Evolutionary conservation across 2,329 filamentous ascomycete genomes (phyloP).

Genomic region (Cladobotryum mycophilum): DNA sequence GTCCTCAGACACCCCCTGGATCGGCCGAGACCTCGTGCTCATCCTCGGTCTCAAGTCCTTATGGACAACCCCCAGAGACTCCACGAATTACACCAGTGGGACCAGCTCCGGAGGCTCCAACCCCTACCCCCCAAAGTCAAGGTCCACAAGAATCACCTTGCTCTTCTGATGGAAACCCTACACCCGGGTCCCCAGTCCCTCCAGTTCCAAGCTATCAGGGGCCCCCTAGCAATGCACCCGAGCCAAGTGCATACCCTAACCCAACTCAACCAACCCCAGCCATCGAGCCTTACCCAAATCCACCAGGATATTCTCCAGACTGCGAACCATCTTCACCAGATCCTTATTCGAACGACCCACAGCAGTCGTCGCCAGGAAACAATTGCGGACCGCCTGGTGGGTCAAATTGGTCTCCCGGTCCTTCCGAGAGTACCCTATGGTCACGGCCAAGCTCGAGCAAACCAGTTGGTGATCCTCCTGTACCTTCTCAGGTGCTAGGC

Average conservation of each 20-base stretch:
- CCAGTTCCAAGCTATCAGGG: conserved; percentile 6
- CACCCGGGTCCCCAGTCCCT: neutral
- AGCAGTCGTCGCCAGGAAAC: conserved; percentile 4
- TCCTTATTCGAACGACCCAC: conserved; percentile 1
- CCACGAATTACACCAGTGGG: conserved; percentile 11
- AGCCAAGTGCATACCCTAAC: conserved; percentile 12
- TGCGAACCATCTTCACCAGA: conserved; percentile 1
- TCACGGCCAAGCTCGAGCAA: conserved; percentile 16
- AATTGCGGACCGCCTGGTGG: conserved; percentile 9
- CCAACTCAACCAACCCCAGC: conserved; percentile 8
- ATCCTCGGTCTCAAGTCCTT: neutral
- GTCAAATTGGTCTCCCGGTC: conserved; percentile 9
- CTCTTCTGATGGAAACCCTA: neutral
- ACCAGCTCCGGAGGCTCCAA: conserved; percentile 13
- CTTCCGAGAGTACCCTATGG: conserved; percentile 20
- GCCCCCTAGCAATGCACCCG: conserved; percentile 9
- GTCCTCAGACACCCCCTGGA: conserved; percentile 6
- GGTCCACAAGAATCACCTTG: conserved; percentile 8
- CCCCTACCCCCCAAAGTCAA: neutral
- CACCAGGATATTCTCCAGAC: conserved; percentile 1
- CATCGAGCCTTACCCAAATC: neutral
- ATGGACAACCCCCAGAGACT: conserved; percentile 2
- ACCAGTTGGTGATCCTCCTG: conserved; percentile 16
- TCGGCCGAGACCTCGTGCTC: conserved; percentile 6
- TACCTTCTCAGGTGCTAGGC: conserved; percentile 22